phyloP scores from a whole-genome alignment of 2,329 filamentous ascomycete species.

The Colletotrichum cereale region DNA sequence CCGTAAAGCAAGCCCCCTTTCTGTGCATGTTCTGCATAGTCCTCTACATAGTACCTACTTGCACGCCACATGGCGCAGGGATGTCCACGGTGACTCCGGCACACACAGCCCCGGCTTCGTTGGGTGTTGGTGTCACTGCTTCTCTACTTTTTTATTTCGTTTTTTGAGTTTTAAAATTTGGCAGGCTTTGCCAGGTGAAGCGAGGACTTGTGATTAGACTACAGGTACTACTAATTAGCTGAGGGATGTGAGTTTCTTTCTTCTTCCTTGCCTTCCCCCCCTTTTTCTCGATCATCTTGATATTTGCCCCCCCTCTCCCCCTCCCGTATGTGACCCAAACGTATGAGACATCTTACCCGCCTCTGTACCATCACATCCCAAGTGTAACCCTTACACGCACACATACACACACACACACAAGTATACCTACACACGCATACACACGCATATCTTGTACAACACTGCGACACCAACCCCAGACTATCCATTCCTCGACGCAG shows the following conservation, averaged over 20 bases:
- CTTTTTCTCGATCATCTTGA: not conserved
- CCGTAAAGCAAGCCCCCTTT: no score
- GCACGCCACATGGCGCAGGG: conserved; percentile 35
- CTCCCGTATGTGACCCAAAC: conserved; percentile 1
- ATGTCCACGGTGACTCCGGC: conserved; percentile 29
- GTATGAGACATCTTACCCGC: conserved; percentile 3
- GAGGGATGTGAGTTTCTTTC: conserved; percentile 2
- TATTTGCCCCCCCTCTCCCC: not conserved
- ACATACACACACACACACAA: not conserved
- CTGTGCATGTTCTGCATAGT: not conserved
- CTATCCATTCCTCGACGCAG: conserved; percentile 18
- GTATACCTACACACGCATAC: not conserved
- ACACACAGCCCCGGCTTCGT: not conserved
- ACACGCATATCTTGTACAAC: not conserved
- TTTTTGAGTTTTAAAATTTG: not conserved
- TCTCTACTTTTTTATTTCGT: not conserved
- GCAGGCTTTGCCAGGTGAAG: not conserved
- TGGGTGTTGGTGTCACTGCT: not conserved
- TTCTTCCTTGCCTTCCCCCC: not conserved
- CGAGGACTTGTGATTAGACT: not conserved
- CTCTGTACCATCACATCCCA: not conserved
- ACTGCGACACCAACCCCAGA: conserved; percentile 22
- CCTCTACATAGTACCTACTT: no score
- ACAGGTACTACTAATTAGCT: not conserved
- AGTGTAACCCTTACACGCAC: conserved; percentile 46